Conservation (phyloP, 2,329 filamentous ascomycete species). For the Aspergillus pseudonomiae region DNA sequence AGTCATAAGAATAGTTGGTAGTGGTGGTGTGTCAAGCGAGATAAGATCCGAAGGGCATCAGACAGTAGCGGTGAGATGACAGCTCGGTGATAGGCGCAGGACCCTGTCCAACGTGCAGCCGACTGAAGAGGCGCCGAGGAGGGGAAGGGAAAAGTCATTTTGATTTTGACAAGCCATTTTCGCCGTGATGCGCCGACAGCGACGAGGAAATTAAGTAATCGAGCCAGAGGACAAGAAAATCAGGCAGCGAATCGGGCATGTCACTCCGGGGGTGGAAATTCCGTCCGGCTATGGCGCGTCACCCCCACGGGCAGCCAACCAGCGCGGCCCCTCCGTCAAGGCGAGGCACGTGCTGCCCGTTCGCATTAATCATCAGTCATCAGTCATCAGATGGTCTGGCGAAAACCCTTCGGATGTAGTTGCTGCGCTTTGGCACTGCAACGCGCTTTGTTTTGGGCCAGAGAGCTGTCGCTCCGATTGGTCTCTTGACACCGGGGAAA, state of each 20-base stretch:
- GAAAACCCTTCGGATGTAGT: constrained; percentile 2
- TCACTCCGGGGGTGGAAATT: constrained; percentile 6
- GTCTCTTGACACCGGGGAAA: not conserved
- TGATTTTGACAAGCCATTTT: constrained; percentile 2
- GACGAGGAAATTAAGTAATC: constrained; percentile 27
- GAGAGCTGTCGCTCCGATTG: not conserved
- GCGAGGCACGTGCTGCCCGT: constrained; percentile 4
- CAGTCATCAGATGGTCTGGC: not conserved
- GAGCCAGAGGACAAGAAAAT: not conserved
- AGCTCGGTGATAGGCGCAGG: constrained; percentile 20
- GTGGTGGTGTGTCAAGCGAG: not conserved
- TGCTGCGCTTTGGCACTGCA: no score
- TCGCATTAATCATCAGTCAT: constrained; percentile 1
- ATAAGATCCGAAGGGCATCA: not conserved
- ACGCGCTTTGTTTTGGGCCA: not conserved
- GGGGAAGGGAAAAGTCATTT: constrained; percentile 4
- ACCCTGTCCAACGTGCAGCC: constrained; percentile 17
- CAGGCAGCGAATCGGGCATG: constrained; percentile 6
- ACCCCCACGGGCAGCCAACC: constrained; percentile 1
- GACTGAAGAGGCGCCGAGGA: constrained; percentile 2
- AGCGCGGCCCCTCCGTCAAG: not conserved
- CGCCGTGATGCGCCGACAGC: constrained; percentile 24
- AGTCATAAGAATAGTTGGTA: constrained; percentile 3
- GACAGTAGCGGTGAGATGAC: constrained; percentile 24
- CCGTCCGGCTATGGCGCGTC: constrained; percentile 19